These are phyloP conservation scores for Colletotrichum lentis DNA, from an alignment of 2,329 filamentous ascomycete species.

Conservation along the genomic window DNA sequence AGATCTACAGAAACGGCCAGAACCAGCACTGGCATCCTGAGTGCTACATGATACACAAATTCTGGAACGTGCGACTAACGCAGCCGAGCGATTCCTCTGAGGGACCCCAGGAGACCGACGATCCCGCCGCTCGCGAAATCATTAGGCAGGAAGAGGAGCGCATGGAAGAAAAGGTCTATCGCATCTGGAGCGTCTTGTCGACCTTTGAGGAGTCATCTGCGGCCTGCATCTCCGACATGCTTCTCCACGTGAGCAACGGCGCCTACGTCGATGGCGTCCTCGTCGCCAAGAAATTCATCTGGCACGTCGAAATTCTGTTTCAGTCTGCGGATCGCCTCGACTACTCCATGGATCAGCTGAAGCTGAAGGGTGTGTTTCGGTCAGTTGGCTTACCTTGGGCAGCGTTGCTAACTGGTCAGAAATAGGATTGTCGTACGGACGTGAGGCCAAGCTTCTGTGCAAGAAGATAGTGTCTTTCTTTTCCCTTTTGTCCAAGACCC, in stretches of 20 bases:
- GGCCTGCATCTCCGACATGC: conserved; percentile 98
- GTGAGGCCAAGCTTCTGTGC: conserved; percentile 98
- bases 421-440: conserved; percentile 83
- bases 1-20: conserved; percentile 96
- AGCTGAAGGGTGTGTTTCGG: conserved; percentile 73
- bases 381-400: conserved; percentile 1
- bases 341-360: conserved; percentile 70
- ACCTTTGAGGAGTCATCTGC: conserved; percentile 98
- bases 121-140: conserved; percentile 71
- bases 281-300: conserved; percentile 94
- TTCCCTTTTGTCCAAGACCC: conserved; percentile 90
- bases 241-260: conserved; percentile 96
- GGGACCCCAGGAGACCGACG: conserved; percentile 55
- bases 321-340: conserved; percentile 87
- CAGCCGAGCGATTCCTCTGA: conserved; percentile 63
- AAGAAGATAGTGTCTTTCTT: conserved; percentile 99
- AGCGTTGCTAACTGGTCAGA: conserved; percentile 17
- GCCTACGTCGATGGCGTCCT: conserved; percentile 94
- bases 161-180: conserved; percentile 97
- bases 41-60: conserved; percentile 99
- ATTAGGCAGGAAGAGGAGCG: conserved; percentile 88
- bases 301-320: conserved; percentile 94
- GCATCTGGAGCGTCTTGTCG: conserved; percentile 97
- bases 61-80: conserved; percentile 94
- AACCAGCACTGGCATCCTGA: conserved; percentile 99